Evolutionary conservation across 805 yeast genomes (phyloP).

Genomic region (Limtongia smithiae): DNA sequence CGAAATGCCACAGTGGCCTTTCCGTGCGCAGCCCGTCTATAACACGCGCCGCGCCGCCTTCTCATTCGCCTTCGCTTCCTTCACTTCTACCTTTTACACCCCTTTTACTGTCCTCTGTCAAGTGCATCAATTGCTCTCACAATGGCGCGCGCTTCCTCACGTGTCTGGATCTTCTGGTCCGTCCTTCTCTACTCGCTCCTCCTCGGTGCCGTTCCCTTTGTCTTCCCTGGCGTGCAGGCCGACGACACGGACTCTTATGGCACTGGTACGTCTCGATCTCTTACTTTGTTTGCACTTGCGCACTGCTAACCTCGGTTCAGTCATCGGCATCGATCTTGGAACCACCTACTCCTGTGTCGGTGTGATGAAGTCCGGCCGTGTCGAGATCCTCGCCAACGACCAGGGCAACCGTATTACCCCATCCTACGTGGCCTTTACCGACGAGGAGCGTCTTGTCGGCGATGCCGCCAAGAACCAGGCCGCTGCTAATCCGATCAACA

Average conservation of each 20-base stretch:
- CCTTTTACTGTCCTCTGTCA: background rate
- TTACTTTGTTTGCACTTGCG: background rate
- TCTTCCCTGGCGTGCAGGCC: slow-evolving; percentile 34
- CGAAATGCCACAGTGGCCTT: slow-evolving; percentile 29
- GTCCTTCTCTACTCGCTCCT: slow-evolving; percentile 37
- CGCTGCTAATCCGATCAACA: slow-evolving; percentile 90
- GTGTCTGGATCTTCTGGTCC: slow-evolving; percentile 33
- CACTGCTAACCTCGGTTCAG: slow-evolving; percentile 33
- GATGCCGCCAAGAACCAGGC: slow-evolving; percentile 99
- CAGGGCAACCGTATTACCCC: slow-evolving; percentile 99
- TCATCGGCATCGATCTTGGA: slow-evolving; percentile 94
- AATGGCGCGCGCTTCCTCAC: slow-evolving; percentile 25
- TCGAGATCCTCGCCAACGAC: slow-evolving; percentile 93
- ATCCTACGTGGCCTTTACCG: slow-evolving; percentile 93
- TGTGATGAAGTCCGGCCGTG: slow-evolving; percentile 76
- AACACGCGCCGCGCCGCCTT: background rate
- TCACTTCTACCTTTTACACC: background rate
- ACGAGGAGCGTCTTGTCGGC: slow-evolving; percentile 90
- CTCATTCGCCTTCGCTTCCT: background rate
- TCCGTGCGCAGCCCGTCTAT: slow-evolving; percentile 3
- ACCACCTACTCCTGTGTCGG: slow-evolving; percentile 98
- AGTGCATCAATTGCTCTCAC: background rate
- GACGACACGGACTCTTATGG: slow-evolving; percentile 42
- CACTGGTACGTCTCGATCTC: slow-evolving; percentile 34
- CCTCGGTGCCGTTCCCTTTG: slow-evolving; percentile 38